Evolutionary conservation across 208 protist genomes (phyloP).

Genomic region (Tetramitus jugosus): DNA sequence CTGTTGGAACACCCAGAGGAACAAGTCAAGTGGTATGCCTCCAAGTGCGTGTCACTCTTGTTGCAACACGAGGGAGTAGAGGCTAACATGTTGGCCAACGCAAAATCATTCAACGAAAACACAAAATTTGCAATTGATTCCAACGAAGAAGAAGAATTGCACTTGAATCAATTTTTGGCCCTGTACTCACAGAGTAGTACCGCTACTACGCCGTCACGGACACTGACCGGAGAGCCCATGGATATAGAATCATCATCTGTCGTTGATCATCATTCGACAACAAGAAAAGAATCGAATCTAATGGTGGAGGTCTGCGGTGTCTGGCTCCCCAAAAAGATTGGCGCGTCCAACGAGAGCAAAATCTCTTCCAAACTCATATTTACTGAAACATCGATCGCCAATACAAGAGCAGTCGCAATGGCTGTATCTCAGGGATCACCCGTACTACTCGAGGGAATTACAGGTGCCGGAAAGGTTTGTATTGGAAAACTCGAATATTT

Average conservation of each 20-base stretch:
- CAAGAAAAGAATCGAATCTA: not conserved
- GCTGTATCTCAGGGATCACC: conserved; percentile 6
- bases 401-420: not conserved
- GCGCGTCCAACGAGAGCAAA: not conserved
- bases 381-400: not conserved
- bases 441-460: conserved; percentile 58
- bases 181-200: not conserved
- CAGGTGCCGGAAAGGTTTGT: conserved; percentile 80
- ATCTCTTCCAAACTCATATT: conserved; percentile 8
- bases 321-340: conserved; percentile 29
- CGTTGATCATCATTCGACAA: too few species aligned
- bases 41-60: conserved; percentile 27
- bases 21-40: conserved; percentile 26
- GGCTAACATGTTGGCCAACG: too few species aligned
- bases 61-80: conserved; percentile 32
- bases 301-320: conserved; percentile 38
- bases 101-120: too few species aligned
- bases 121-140: not conserved
- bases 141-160: not conserved
- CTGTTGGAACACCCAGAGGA: conserved; percentile 23
- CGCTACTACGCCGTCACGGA: not conserved
- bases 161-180: not conserved
- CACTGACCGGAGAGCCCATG: too few species aligned
- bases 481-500: too few species aligned
- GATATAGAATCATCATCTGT: too few species aligned